phyloP scores from a whole-genome alignment of 192 early-diverging fungal genomes.

The Tieghemiomyces parasiticus region DNA sequence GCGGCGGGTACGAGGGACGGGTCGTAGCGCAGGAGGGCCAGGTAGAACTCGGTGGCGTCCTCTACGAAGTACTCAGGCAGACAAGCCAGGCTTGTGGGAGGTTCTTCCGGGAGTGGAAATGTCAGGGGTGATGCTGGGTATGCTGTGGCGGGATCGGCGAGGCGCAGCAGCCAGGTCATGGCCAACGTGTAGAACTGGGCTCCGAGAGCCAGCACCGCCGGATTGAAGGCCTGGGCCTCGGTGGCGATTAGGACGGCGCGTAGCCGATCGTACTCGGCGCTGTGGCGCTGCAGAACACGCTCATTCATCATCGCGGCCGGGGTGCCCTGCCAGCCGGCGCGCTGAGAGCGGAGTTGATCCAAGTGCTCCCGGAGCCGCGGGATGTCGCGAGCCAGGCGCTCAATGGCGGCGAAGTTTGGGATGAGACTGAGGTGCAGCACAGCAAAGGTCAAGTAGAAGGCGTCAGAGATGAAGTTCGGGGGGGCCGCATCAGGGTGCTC shows the following conservation, averaged over 20 bases:
- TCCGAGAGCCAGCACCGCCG: conserved; percentile 38
- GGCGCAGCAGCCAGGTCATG: conserved; percentile 76
- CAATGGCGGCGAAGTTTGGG: conserved; percentile 50
- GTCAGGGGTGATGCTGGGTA: conserved; percentile 12
- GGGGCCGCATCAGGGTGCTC: conserved; percentile 10
- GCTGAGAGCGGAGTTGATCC: conserved; percentile 27
- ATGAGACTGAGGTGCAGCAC: conserved; percentile 71
- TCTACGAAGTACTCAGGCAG: conserved; percentile 90
- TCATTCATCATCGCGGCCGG: conserved; percentile 21
- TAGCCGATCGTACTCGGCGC: conserved; percentile 52
- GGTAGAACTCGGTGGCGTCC: conserved; percentile 70
- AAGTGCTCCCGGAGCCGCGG: conserved; percentile 55
- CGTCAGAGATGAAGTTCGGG: conserved; percentile 78
- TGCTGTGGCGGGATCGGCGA: conserved; percentile 32
- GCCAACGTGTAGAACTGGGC: conserved; percentile 78
- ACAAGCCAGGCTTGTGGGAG: conserved; percentile 44
- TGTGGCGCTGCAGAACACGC: conserved; percentile 37
- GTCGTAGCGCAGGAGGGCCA: conserved; percentile 48
- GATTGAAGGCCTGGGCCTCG: conserved; percentile 66
- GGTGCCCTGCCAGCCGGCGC: conserved; percentile 13
- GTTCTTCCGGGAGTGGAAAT: conserved; percentile 36
- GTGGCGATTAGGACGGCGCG: conserved; percentile 48
- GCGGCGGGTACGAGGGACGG: conserved; percentile 13
- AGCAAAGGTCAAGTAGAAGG: conserved; percentile 67
- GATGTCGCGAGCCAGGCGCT: conserved; percentile 46